Evolutionary conservation across 768 basidiomycete genomes (phyloP).

Genomic region (Rhodotorula sphaerocarpa): DNA sequence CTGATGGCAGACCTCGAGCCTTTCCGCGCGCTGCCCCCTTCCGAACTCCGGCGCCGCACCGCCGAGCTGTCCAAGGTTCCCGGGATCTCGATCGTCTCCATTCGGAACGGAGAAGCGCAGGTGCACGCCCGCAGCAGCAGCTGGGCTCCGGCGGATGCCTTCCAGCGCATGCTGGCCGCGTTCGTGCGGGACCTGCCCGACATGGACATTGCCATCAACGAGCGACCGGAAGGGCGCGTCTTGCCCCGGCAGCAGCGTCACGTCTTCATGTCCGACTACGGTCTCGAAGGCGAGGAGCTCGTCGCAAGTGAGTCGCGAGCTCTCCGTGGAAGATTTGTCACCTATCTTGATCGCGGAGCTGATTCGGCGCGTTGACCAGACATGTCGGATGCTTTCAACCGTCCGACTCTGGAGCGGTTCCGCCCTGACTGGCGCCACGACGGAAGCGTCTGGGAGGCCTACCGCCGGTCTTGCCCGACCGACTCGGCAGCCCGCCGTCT

Average conservation of each 20-base stretch:
- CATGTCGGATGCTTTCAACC: conserved; percentile 34
- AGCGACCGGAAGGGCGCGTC: conserved; percentile 85
- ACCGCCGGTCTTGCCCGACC: conserved; percentile 81
- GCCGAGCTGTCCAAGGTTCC: conserved; percentile 37
- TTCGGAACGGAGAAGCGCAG: conserved; percentile 36
- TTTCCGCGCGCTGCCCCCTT: conserved; percentile 33
- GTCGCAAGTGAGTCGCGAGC: conserved; percentile 32
- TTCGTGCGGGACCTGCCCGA: conserved; percentile 61
- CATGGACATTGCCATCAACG: conserved; percentile 90
- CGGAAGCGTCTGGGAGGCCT: conserved; percentile 88
- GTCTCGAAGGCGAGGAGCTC: conserved; percentile 31
- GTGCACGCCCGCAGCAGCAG: conserved; percentile 38
- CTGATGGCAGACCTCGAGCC: conserved; percentile 38
- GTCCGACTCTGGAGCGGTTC: conserved; percentile 49
- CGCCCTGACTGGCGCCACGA: conserved; percentile 73
- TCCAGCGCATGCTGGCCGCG: conserved; percentile 39
- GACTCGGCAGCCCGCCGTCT: conserved; percentile 69
- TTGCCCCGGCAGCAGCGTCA: conserved; percentile 44
- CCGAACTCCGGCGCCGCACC: conserved; percentile 33
- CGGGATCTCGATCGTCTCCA: conserved; percentile 38
- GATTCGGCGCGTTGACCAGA: conserved; percentile 17
- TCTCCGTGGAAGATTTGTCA: no score
- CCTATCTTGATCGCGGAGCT: no score
- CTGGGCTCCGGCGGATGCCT: conserved; percentile 39
- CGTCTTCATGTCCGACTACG: conserved; percentile 36